These are phyloP conservation scores for Penicillium nucicola DNA, from an alignment of 495 filamentous ascomycete genomes.

Conservation along the genomic window DNA sequence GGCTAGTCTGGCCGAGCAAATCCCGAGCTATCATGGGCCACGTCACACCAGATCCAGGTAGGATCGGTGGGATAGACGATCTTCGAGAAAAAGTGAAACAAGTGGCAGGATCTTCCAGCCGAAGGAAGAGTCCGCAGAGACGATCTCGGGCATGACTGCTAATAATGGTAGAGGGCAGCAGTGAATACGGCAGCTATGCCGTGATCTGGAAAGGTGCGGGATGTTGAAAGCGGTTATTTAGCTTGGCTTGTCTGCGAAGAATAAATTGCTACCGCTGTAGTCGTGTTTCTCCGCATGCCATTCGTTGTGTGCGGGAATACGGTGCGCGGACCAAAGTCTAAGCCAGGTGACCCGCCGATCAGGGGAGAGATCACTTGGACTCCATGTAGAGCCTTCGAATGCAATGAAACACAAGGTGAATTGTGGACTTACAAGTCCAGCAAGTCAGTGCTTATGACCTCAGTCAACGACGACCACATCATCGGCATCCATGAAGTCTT, in stretches of 20 bases:
- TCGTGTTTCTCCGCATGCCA: neutral
- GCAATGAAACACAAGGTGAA: neutral
- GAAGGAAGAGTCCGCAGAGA: neutral
- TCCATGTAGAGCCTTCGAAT: neutral
- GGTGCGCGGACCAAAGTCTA: neutral
- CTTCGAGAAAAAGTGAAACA: constrained; percentile 11
- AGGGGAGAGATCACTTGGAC: constrained; percentile 2
- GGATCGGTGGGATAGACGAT: neutral
- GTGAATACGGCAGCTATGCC: neutral
- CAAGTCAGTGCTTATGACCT: neutral
- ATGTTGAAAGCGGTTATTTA: neutral
- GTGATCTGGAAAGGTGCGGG: neutral
- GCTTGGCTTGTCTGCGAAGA: constrained; percentile 1
- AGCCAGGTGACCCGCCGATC: constrained; percentile 6
- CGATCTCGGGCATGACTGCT: constrained; percentile 2
- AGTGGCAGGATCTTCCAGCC: constrained; percentile 6
- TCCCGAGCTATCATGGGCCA: neutral
- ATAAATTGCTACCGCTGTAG: neutral
- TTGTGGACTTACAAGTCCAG: neutral
- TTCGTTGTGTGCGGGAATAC: neutral
- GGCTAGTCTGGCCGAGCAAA: neutral
- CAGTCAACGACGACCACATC: constrained; percentile 40
- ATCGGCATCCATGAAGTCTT: constrained; percentile 33
- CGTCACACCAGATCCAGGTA: constrained; percentile 1
- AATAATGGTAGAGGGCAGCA: neutral